phyloP scores from a whole-genome alignment of 2,329 filamentous ascomycete species.

The Septoria linicola region DNA sequence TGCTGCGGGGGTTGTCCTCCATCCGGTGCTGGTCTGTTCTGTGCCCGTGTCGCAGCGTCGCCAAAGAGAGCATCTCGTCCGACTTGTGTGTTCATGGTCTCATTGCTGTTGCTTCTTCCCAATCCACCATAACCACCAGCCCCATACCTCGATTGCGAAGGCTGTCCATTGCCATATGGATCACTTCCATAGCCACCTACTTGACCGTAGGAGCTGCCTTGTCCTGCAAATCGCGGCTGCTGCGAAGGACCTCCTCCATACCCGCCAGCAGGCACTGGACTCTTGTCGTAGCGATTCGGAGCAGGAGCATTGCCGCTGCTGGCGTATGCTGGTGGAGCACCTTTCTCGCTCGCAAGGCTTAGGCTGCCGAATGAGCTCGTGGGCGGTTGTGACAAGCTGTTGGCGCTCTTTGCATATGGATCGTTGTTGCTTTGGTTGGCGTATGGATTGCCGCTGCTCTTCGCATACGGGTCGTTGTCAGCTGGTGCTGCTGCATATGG shows the following conservation, averaged over 20 bases:
- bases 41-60: constrained; percentile 52
- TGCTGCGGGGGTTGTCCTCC: constrained; percentile 35
- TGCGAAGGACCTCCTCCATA: constrained; percentile 41
- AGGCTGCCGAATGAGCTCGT: constrained; percentile 35
- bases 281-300: constrained; percentile 45
- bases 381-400: constrained; percentile 32
- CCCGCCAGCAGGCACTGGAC: constrained; percentile 45
- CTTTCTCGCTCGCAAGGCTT: constrained; percentile 28
- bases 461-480: constrained; percentile 29
- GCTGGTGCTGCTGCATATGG: constrained; percentile 55
- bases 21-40: constrained; percentile 45
- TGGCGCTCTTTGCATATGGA: constrained; percentile 33
- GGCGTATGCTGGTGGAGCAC: constrained; percentile 38
- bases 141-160: constrained; percentile 41
- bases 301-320: constrained; percentile 33
- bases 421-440: constrained; percentile 30
- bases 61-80: constrained; percentile 67
- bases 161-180: constrained; percentile 48
- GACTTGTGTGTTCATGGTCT: constrained; percentile 52
- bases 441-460: constrained; percentile 37
- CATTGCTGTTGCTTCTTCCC: constrained; percentile 50
- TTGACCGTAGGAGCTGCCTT: constrained; percentile 40
- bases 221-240: constrained; percentile 28
- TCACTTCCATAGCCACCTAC: constrained; percentile 53
- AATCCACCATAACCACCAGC: constrained; percentile 57